Evolutionary conservation across 148 eudicot species (phyloP), one percentile per base, ranked within the genome.

Genomic region (Hydrangea macrophylla): DNA sequence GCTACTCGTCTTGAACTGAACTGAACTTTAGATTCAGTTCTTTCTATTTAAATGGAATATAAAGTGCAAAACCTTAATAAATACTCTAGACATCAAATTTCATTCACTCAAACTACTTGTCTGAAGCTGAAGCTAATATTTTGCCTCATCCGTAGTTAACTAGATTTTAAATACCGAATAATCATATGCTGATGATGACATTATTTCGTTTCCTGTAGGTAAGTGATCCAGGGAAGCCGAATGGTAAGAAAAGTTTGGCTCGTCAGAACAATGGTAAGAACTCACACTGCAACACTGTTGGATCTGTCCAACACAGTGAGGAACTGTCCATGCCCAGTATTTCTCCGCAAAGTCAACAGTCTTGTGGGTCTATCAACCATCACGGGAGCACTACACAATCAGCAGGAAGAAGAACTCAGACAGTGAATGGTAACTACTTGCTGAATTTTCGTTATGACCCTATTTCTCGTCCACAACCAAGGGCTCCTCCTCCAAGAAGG

Each of bases 401-500:
- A 35, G 69, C 80, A 2, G 84, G 86, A 62, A 86, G 84, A 72
- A 88, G 81, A 58, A 63, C 83, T 27, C n/a, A n/a, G 74, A 74
- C 72, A 68, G 81, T 85, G 67, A 94, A 80, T 70, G 92, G 82
- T 22, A 94, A 94, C 74, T 93, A 94, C 85, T 85, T 94, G 73
- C 86, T 94, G 65, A 94, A 94, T 83, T 94, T 91, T 77, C 95
- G 91, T 7, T 94, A 88, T 67, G 87, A 87, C 62, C 97, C 97
- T n/a, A 86, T 91, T 65, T 65, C 88, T 69, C 85, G 92, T 66
- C 69, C 91, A 59, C 95, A 85, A 63, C 72, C 76, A 58, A 85
- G 89, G 81, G 84, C 76, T 27, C 79, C 83, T 72, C 96, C 88
- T 68, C 81, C 78, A 22, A 80, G 89, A 80, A 85, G n/a, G 80